Percentiles rank a stretch among this genome's conserved stretches.
These are phyloP conservation scores for Rhododendron mucronatum DNA, from an alignment of 148 eudicot species.

Conservation along the genomic window DNA sequence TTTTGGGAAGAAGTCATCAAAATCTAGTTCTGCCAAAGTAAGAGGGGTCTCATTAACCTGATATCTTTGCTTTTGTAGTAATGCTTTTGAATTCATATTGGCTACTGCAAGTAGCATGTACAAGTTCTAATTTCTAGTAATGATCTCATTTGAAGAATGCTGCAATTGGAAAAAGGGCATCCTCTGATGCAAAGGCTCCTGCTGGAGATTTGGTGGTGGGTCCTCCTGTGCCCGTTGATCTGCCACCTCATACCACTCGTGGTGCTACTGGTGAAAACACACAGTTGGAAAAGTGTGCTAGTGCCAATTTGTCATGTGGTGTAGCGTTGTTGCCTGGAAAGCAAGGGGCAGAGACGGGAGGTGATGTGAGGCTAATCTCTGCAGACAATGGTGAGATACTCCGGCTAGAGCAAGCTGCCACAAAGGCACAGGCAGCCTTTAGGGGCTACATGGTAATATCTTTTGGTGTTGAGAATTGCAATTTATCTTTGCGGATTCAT, in stretches of 20 bases:
- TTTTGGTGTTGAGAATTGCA: not conserved
- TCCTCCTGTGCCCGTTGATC: conserved; percentile 34
- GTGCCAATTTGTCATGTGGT: conserved; percentile 19
- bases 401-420: conserved; percentile 42
- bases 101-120: not conserved
- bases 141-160: conserved; percentile 38
- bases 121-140: conserved; percentile 2
- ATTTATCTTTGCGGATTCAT: not conserved
- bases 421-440: conserved; percentile 56
- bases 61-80: not conserved
- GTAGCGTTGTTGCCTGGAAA: conserved; percentile 14
- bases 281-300: conserved; percentile 30
- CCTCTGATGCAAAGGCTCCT: conserved; percentile 42
- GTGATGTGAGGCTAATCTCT: conserved; percentile 7
- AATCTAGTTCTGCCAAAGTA: conserved; percentile 52
- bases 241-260: conserved; percentile 29
- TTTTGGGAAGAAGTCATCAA: conserved; percentile 80
- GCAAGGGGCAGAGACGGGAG: conserved; percentile 21
- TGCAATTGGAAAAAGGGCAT: conserved; percentile 47
- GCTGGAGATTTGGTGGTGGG: conserved; percentile 27
- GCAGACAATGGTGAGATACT: conserved; percentile 26
- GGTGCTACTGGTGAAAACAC: conserved; percentile 23
- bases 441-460: conserved; percentile 54
- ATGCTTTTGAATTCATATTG: not conserved
- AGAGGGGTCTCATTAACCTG: conserved; percentile 26